Evolutionary conservation across 2,329 filamentous ascomycete species (phyloP), one percentile per base, ranked within the genome.

Genomic region (Pseudopyricularia cyperi): DNA sequence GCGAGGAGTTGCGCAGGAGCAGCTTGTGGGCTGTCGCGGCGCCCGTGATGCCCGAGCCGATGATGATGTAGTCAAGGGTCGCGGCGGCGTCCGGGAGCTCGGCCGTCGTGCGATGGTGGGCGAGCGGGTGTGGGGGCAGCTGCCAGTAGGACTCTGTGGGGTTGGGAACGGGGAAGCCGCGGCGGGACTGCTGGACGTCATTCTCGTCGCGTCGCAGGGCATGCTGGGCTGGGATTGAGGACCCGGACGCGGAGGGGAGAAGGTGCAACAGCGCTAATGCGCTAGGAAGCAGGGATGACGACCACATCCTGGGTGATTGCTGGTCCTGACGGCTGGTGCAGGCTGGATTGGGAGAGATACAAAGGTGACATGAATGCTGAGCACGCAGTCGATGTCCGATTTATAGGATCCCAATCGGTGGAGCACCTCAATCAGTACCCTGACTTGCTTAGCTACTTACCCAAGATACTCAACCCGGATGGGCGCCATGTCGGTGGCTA

Each of bases 11-110:
- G 26, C 56, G 54, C 30, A 56, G 53, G 8, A 65, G 58, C 2
- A 69, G 56, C 5, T 61, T 59, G 11, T 62, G 59, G 32, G 62
- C 61, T 15, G 67, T 55, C 17, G 61, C 60, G 9, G 59, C 60
- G 8, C 63, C 66, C 0, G 66, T 63, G 28, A 69, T 64, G 0
- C 66, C 67, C 2, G 65, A 67, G 6, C 67, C 67, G 46, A 69
- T 63, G 11, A 69, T 60, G n/a, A 61, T 58, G 5, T 65, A 58
- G 52, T 68, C 66, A 52, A 42, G 30, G 7, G 49, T 51, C 4
- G 22, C 34, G 5, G 42, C 33, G 6, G 46, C 15, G 1, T 63
- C 56, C 3, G 55, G 50, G 33, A 56, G 53, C 9, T 49, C 33
- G 7, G 52, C n/a, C 3, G 53, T 55, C 26, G 54, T 54, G 15